Conservation (phyloP, 495 filamentous ascomycete genomes). For the Penicillium nucicola region DNA sequence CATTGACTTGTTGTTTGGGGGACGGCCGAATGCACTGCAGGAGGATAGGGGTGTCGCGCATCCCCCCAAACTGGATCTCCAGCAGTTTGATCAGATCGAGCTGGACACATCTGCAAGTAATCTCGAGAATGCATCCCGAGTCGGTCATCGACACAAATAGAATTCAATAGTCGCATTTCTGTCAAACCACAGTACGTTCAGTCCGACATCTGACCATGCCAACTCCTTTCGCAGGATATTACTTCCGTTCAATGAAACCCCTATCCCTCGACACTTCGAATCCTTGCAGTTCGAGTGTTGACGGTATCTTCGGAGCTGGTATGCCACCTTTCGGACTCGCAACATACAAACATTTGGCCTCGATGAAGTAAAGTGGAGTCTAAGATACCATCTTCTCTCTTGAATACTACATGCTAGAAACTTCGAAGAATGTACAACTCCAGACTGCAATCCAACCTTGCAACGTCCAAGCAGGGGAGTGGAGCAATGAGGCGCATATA, state of each 20-base stretch:
- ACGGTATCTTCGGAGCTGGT: no score
- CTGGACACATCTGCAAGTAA: constrained; percentile 11
- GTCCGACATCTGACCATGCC: no score
- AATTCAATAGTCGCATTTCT: background rate
- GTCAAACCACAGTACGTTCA: no score
- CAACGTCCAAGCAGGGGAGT: constrained; percentile 7
- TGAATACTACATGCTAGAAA: background rate
- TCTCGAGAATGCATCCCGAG: constrained; percentile 9
- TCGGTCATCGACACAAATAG: background rate
- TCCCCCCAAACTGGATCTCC: constrained; percentile 24
- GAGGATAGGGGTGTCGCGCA: constrained; percentile 9
- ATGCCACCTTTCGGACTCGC: no score
- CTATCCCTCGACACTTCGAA: no score
- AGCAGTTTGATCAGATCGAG: constrained; percentile 12
- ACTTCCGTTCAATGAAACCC: no score
- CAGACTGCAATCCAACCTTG: constrained; percentile 5
- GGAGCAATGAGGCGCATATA: background rate
- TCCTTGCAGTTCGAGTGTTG: no score
- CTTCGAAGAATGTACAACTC: constrained; percentile 2
- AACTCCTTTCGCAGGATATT: no score
- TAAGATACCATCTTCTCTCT: background rate
- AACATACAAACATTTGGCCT: no score
- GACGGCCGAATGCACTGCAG: constrained; percentile 35
- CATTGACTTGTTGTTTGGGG: constrained; percentile 55
- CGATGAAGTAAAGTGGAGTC: background rate